A percentile compares a stretch with the other conserved stretches of the same genome.
Evolutionary conservation across 306 rosid species (phyloP).

Genomic region (Sicyos edulis): DNA sequence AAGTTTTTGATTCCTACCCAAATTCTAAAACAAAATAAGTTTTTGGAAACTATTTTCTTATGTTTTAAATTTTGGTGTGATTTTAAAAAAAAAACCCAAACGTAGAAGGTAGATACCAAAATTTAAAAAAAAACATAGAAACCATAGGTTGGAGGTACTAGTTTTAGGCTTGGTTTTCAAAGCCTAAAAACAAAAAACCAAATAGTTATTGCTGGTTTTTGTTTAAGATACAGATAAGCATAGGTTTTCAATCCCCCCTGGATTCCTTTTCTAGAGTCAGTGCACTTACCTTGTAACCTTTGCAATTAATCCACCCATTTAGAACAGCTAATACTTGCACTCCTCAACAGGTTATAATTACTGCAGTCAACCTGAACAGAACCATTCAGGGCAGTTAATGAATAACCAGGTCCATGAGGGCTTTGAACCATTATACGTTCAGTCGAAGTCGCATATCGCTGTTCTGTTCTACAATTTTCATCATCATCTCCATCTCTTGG

Average conservation of each 20-base stretch:
- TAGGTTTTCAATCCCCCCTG: not conserved
- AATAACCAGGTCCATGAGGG: slow-evolving; percentile 32
- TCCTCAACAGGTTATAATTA: slow-evolving; percentile 33
- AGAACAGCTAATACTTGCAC: slow-evolving; percentile 39
- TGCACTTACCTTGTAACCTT: slow-evolving; percentile 25
- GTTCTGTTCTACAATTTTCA: slow-evolving; percentile 23
- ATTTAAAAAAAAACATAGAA: no score
- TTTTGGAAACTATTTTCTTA: no score
- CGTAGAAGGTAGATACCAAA: no score
- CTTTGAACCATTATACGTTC: slow-evolving; percentile 24
- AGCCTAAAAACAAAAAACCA: no score
- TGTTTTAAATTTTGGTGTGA: no score
- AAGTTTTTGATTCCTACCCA: no score
- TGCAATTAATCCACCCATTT: slow-evolving; percentile 29
- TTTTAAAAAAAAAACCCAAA: no score
- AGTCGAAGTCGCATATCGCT: slow-evolving; percentile 29
- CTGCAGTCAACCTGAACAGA: slow-evolving; percentile 26
- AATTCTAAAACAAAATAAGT: no score
- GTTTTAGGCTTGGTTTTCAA: no score
- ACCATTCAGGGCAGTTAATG: slow-evolving; percentile 31
- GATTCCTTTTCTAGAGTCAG: not conserved
- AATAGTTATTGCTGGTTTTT: no score
- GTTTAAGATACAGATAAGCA: not conserved
- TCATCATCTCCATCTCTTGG: slow-evolving; percentile 28
- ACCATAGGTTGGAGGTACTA: no score